These are phyloP conservation scores for Flammula alnicola DNA, from an alignment of 1,284 basidiomycete species.

Conservation along the genomic window DNA sequence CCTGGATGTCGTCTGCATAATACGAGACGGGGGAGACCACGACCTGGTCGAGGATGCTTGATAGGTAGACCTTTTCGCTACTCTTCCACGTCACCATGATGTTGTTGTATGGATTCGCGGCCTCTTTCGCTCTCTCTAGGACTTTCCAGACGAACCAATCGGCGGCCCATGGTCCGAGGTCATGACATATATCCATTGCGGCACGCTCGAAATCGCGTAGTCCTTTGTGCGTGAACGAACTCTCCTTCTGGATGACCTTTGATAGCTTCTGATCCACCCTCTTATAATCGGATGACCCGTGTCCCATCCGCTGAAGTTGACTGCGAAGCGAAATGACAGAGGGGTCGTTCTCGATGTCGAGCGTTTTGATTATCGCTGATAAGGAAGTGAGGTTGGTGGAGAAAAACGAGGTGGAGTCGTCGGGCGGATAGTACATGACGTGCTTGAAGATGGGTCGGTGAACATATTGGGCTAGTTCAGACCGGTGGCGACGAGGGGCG, in stretches of 20 bases:
- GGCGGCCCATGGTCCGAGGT: conserved; percentile 72
- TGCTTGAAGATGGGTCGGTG: too few species aligned
- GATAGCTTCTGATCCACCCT: conserved; percentile 69
- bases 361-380: conserved; percentile 41
- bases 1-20: too few species aligned
- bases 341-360: conserved; percentile 71
- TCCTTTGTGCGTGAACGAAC: conserved; percentile 68
- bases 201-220: conserved; percentile 59
- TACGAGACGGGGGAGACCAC: too few species aligned
- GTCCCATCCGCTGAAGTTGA: conserved; percentile 43
- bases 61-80: conserved; percentile 64
- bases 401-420: conserved; percentile 44
- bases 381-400: conserved; percentile 53
- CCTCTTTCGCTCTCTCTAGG: conserved; percentile 57
- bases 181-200: conserved; percentile 57
- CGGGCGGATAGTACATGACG: conserved; percentile 61
- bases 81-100: conserved; percentile 56
- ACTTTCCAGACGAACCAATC: too few species aligned
- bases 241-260: conserved; percentile 55
- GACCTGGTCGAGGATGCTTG: conserved; percentile 46
- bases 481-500: too few species aligned
- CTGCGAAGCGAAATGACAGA: conserved; percentile 55
- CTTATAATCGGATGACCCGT: conserved; percentile 44
- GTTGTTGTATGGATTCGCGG: conserved; percentile 49
- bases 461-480: too few species aligned